Conservation (phyloP, 2,329 filamentous ascomycete genomes). For the Alternaria ventricosa region DNA sequence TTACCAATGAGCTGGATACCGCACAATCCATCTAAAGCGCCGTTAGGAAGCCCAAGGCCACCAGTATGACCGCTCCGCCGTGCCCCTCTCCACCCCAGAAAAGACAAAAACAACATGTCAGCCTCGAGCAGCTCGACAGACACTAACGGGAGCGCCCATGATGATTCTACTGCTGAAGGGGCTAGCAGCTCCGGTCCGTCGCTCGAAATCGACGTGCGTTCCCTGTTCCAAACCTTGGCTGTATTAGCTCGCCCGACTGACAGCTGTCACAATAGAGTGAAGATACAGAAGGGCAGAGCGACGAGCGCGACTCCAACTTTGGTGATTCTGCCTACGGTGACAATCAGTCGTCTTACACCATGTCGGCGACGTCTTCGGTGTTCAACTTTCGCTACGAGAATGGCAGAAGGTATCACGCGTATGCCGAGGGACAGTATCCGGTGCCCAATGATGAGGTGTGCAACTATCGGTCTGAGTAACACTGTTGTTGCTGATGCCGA, state of each 20-base stretch:
- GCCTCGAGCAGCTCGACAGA: not conserved
- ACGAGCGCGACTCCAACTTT: constrained; percentile 39
- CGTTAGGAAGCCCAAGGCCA: not conserved
- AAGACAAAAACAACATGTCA: constrained; percentile 1
- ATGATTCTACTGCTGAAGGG: constrained; percentile 16
- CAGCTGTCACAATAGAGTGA: constrained; percentile 9
- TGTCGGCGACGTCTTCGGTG: constrained; percentile 39
- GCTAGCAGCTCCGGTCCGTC: constrained; percentile 32
- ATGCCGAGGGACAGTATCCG: constrained; percentile 39
- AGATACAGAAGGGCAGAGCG: constrained; percentile 20
- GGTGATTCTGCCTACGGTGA: constrained; percentile 22
- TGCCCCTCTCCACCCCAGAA: not conserved
- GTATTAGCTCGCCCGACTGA: constrained; percentile 14
- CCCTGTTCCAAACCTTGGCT: constrained; percentile 10
- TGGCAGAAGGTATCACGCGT: constrained; percentile 41
- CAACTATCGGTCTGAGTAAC: not conserved
- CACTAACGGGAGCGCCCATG: constrained; percentile 1
- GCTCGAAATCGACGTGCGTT: constrained; percentile 37
- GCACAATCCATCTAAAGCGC: constrained; percentile 7
- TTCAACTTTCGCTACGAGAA: constrained; percentile 42
- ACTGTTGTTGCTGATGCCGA: constrained; percentile 1
- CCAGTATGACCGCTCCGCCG: not conserved
- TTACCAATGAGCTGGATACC: constrained; percentile 11
- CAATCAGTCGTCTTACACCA: constrained; percentile 27
- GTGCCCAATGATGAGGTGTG: constrained; percentile 43